Evolutionary conservation across 352 stramenopile genomes (phyloP), one percentile per base, ranked within the genome.

Genomic region (Phytophthora crassamura): DNA sequence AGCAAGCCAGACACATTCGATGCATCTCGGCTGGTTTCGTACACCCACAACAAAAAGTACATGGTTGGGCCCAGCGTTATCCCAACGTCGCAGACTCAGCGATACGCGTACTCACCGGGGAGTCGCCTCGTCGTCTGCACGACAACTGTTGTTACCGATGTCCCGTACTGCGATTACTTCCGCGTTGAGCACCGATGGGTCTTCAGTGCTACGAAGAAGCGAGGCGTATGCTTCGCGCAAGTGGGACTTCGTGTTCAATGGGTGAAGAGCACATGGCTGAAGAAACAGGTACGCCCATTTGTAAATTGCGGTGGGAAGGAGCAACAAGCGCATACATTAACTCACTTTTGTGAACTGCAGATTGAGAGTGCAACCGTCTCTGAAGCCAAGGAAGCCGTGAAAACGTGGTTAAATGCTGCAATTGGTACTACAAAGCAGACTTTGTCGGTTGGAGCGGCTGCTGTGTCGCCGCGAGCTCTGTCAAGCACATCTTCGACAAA

Each of bases 1-100:
- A 61, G 43, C 8, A 89, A 74, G 7, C 50, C 78, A 2, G 86
- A 94, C 35, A 85, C 49, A 6, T 94, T 95, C 48, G 68, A 92
- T 48, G 82, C 67, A 16, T 76, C 74, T 48, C 78, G 88, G 0
- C 49, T 67, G 7, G 80, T 94, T 1, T 74, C 69, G 5, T 93
- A 88, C 55, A 85, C 67, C 1, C 86, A 93, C 78, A 93, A 96
- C 76, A 96, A 96, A 62, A 94, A 96, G 64, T 95, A 95, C 59
- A 91, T 96, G 67, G 82, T 96, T 15, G 88, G 88, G 0, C 86
- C 88, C 1, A 91, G 84, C 51, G 67, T 71, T 34, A 94, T 96
- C 50, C 88, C 88, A 1, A 96, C 88, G 1, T 64, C 64, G 14
- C 86, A 94, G 56, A 80, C 76, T 7, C 84, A 94, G 55, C 78